Evolutionary conservation across 768 basidiomycete species (phyloP), one percentile per base, ranked within the genome.

Genomic region (Mycena latifolia): DNA sequence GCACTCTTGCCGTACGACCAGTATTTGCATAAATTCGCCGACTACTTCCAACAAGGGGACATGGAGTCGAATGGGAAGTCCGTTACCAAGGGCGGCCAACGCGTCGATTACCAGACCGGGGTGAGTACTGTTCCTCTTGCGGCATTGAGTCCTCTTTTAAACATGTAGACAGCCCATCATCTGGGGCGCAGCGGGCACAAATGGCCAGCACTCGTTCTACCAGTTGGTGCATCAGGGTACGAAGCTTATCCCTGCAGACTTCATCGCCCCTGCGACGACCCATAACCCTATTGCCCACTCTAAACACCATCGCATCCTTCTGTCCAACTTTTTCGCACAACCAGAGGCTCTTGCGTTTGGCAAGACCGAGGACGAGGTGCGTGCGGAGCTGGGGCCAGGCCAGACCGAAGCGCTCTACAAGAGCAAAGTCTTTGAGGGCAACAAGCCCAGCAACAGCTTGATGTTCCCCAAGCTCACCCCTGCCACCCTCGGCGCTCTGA

Each of bases 41-140:
- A 99, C 79, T 99, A 99, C 85, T 99, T 99, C 93, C 98, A 98
- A 79, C 98, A 99, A 86, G 97, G 96, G 50, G 98, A 99, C 79
- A 99, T 99, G 98, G 98, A 99, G 80, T 98, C 95, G 25, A 98
- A 99, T 78, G 98, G 98, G 62, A 99, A 99, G 84, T 93, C 88
- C 60, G 87, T 98, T 67, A 99, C 98, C 70, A 99, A 99, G 82
- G 85, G 88, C 64, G 98, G 98, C 9, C 85, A 93, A 69, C 92
- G 93, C 55, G 97, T 99, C 14, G 81, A 93, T 80, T 99, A 99
- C 81, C 90, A 99, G 83, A 99, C 97, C 59, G 98, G 97, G 60
- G 95, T 96, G 81, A 52, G 93, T 79, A 18, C 25, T 74, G 27
- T 51, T 10, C 48, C 18, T 22, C 27, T 45, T 43, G 58, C 53